Evolutionary conservation across 352 stramenopile species (phyloP), one percentile per base, ranked within the genome.

Genomic region (Globisporangium paddicum): DNA sequence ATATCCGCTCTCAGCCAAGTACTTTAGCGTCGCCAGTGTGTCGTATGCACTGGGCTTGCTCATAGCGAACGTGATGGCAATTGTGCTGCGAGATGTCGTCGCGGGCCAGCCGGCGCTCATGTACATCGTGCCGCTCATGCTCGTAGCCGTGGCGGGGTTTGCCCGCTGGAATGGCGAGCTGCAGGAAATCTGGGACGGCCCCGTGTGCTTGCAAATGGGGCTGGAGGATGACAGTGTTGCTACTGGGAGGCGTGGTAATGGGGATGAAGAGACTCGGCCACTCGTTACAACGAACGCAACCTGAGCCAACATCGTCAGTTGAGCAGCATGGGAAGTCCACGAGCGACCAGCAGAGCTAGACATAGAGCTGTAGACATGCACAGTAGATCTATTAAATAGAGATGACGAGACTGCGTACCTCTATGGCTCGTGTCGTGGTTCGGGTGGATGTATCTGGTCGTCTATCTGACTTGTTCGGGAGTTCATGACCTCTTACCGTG

Each of bases 61-160:
- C 52, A 83, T 96, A 66, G 96, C 96, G 14, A 98, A 98, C 74
- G 59, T 84, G 9, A 88, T 88, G 77, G 92, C 95, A 0, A 90
- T 98, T 32, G 87, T 95, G 46, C 58, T 98, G 0, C 95, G 96
- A 66, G 53, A 85, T 41, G 82, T 98, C 51, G 68, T 90, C 10
- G 65, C 71, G 5, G 94, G 96, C 9, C 95, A 98, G 62, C 96
- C 94, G 9, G 96, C 96, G 25, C 75, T 98, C 9, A 88, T 98
- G 73, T 98, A 98, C 72, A 78, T 98, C 25, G 96, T 98, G 1
- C 92, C 92, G 16, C 75, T 79, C 32, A 96, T 90, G 66, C 66
- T 98, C 8, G 58, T 77, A 3, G 70, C 81, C 7, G 79, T 98
- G 28, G 18, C 76, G 0, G 64, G 73, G 21, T 53, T 93, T 14